Percentiles rank a stretch among this genome's conserved stretches.
phyloP scores from a whole-genome alignment of 495 filamentous ascomycete species.

The Gamarada debralockiae region DNA sequence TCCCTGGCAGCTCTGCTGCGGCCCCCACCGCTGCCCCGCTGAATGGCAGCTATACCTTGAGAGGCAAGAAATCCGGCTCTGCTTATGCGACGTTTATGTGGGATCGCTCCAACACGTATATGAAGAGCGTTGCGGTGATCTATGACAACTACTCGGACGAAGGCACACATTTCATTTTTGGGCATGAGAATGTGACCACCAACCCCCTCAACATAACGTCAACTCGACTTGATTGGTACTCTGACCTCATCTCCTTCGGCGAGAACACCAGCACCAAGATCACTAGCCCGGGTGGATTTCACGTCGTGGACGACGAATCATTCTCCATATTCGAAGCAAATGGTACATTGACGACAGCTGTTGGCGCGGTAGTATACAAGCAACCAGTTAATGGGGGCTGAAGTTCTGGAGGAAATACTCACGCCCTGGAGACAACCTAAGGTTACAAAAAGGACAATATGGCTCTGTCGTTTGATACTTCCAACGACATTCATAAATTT shows the following conservation, averaged over 20 bases:
- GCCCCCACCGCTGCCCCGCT: not conserved
- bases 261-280: slow-evolving; percentile 14
- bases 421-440: too few species aligned
- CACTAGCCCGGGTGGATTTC: slow-evolving; percentile 23
- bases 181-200: slow-evolving; percentile 20
- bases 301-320: slow-evolving; percentile 14
- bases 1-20: slow-evolving; percentile 12
- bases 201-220: not conserved
- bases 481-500: too few species aligned
- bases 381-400: slow-evolving; percentile 22
- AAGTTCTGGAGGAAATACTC: too few species aligned
- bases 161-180: slow-evolving; percentile 15
- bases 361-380: slow-evolving; percentile 12
- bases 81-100: slow-evolving; percentile 4
- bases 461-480: too few species aligned
- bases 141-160: slow-evolving; percentile 22
- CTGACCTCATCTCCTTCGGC: slow-evolving; percentile 13
- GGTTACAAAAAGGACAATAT: too few species aligned
- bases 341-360: slow-evolving; percentile 22
- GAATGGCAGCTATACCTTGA: slow-evolving; percentile 17
- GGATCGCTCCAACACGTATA: not conserved
- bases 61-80: slow-evolving; percentile 12
- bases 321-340: slow-evolving; percentile 18
- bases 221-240: slow-evolving; percentile 19
- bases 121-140: slow-evolving; percentile 11